Evolutionary conservation across 2,329 filamentous ascomycete genomes (phyloP), one percentile per base, ranked within the genome.

Genomic region (Talaromyces sp.): DNA sequence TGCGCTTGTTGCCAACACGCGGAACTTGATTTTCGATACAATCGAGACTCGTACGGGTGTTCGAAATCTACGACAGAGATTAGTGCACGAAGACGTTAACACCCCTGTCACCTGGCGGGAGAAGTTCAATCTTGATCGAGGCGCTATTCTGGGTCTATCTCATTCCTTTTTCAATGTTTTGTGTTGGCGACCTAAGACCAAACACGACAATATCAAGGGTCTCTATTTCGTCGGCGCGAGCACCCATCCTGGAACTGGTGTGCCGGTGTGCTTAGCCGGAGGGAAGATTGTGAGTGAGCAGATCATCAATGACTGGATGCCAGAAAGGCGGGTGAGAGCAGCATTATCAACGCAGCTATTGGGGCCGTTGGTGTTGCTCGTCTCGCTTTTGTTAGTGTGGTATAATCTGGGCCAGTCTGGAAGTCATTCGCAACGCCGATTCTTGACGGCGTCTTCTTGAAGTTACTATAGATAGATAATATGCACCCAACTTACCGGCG

Each of bases 61-160:
- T 25, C 22, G 22, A 15, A 49, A 49, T 3, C 22, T 49, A 7
- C 45, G 45, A 27, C 22, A 49, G 45, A 49, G 45, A 49, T 49
- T 49, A 27, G 1, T 49, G 22, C 45, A 49, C 11, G 45, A 49
- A 27, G 45, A 27, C 27, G 45, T 49, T 6, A 27, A 49, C 11
- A 49, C 45, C 3, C 45, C 45, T 7, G 11, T 49, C 11, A 49
- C 45, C 81, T 92, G 90, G 90, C 83, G 87, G 69, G 72, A 80
- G 17, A 84, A 81, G 59, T 92, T 92, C 81, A 92, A 92, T 73
- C 85, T 92, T 35, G 88, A 92, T 77, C 87, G 87, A 72, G 90
- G 90, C 15, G 88, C 89, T 0, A 93, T 92, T 63, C 82, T 92
- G 0, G 90, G 90, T 0, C 79, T 92, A 0, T 87, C 84, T 19